These are phyloP conservation scores for Colletotrichum scovillei DNA, from an alignment of 2,329 filamentous ascomycete species.

Conservation along the genomic window DNA sequence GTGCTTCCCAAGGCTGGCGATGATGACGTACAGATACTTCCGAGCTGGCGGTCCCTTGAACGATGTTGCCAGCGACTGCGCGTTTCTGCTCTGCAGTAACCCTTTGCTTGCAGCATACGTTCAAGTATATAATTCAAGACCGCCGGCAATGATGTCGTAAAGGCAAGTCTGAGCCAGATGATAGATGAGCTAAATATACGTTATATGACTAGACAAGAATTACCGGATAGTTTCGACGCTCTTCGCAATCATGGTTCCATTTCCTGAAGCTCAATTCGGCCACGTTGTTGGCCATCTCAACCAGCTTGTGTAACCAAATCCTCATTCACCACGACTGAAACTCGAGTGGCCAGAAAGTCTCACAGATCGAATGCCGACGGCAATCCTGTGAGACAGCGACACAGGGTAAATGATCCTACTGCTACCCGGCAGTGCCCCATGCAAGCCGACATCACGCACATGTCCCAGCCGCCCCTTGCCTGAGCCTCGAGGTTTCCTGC, in stretches of 20 bases:
- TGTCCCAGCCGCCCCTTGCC: not conserved
- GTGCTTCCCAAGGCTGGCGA: slow-evolving; percentile 51
- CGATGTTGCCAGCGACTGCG: slow-evolving; percentile 48
- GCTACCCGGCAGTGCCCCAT: not conserved
- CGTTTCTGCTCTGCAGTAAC: slow-evolving; percentile 63
- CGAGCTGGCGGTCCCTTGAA: slow-evolving; percentile 59
- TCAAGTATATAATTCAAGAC: slow-evolving; percentile 39
- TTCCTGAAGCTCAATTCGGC: not conserved
- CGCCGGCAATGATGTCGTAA: slow-evolving; percentile 63
- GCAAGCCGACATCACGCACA: not conserved
- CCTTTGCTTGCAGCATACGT: slow-evolving; percentile 47
- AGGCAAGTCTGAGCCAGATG: slow-evolving; percentile 73
- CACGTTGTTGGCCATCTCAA: not conserved
- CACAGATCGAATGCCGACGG: not conserved
- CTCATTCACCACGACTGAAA: not conserved
- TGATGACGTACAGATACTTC: slow-evolving; percentile 86
- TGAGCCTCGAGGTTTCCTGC: not conserved
- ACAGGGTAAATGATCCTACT: not conserved
- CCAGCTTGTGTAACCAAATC: not conserved
- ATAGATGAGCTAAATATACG: not conserved
- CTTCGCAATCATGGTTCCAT: not conserved
- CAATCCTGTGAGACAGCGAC: not conserved
- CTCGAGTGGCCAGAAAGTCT: not conserved
- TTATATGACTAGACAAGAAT: not conserved
- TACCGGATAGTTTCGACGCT: not conserved